Evolutionary conservation across 2,329 filamentous ascomycete species (phyloP), one percentile per base, ranked within the genome.

Genomic region (Penicillium hesseltinei): DNA sequence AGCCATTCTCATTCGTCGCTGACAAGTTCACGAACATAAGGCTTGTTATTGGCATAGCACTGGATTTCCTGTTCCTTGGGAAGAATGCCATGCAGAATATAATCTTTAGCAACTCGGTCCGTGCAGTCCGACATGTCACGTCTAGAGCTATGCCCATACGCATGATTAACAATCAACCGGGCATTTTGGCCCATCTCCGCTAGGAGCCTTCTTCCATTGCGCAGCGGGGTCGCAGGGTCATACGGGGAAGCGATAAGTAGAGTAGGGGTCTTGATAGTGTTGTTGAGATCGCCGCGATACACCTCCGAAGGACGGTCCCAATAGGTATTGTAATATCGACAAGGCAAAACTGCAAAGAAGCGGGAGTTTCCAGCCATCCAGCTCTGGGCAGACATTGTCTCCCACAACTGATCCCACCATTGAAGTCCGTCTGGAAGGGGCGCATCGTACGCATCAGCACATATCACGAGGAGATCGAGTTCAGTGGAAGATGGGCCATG

Each of bases 361-460:
- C 56, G 51, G 7, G 56, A 59, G 25, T 62, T 63, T 0, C 61
- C 61, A 7, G 61, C 56, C 2, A 63, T 54, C 61, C 61, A 63
- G 40, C 61, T 63, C 25, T 49, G 43, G 17, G 29, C 5, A 13
- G 61, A 48, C 59, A 63, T 61, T 23, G 40, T 54, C 3, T 21
- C 25, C 61, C 61, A 63, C 25, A 63, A 35, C 3, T 43, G 27
- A 29, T 53, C 51, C 61, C 61, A 63, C 61, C 61, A 63, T 6
- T 21, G 38, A 11, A 63, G 56, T 13, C 61, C 59, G 17, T 60
- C 54, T 27, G 61, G 61, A 6, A 56, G 42, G 9, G 61, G 56
- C 7, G 61, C 61, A 36, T 63, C 61, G 25, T 61, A 57, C 13
- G 54, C 33, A 54, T 63, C 61, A 27, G 61, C 33, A 36, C 61